A percentile compares a stretch with the other conserved stretches of the same genome.
Evolutionary conservation across 2,329 filamentous ascomycete genomes (phyloP).

Genomic region (Microsporum canis): DNA sequence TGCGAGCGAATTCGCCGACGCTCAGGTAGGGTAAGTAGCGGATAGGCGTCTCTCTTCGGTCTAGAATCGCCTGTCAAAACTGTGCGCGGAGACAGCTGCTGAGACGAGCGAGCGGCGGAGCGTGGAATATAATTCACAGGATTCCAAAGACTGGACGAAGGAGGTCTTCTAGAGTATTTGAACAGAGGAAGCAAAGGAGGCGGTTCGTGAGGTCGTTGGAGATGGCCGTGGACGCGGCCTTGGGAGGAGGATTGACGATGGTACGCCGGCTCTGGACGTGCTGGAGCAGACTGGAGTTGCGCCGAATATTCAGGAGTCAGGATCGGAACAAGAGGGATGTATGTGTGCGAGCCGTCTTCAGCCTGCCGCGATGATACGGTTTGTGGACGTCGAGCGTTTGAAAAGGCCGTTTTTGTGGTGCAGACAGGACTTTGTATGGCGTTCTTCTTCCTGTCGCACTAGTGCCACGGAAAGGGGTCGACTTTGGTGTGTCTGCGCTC

Average conservation of each 20-base stretch:
- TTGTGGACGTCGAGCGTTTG: conserved; percentile 15
- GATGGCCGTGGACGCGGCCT: background rate
- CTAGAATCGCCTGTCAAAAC: conserved; percentile 19
- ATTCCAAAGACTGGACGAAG: conserved; percentile 47
- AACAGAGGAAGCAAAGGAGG: background rate
- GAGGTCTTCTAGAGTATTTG: conserved; percentile 19
- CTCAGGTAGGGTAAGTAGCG: conserved; percentile 47
- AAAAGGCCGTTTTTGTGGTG: conserved; percentile 23
- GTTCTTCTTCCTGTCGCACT: background rate
- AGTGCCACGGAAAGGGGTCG: conserved; percentile 5
- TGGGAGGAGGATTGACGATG: conserved; percentile 1
- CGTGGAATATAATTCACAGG: conserved; percentile 51
- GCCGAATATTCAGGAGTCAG: conserved; percentile 4
- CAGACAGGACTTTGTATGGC: conserved; percentile 6
- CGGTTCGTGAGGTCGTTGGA: conserved; percentile 5
- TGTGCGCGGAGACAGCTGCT: conserved; percentile 22
- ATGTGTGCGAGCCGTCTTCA: conserved; percentile 23
- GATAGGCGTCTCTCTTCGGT: conserved; percentile 37
- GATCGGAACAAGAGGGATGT: conserved; percentile 15
- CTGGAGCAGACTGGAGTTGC: conserved; percentile 11
- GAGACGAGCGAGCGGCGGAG: conserved; percentile 35
- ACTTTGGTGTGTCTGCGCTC: conserved; percentile 5
- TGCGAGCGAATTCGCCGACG: conserved; percentile 42
- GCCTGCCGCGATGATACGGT: conserved; percentile 30
- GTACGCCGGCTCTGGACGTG: conserved; percentile 4